Evolutionary conservation across 2,329 filamentous ascomycete species (phyloP), one percentile per base, ranked within the genome.

Genomic region (Colletotrichum sp.): DNA sequence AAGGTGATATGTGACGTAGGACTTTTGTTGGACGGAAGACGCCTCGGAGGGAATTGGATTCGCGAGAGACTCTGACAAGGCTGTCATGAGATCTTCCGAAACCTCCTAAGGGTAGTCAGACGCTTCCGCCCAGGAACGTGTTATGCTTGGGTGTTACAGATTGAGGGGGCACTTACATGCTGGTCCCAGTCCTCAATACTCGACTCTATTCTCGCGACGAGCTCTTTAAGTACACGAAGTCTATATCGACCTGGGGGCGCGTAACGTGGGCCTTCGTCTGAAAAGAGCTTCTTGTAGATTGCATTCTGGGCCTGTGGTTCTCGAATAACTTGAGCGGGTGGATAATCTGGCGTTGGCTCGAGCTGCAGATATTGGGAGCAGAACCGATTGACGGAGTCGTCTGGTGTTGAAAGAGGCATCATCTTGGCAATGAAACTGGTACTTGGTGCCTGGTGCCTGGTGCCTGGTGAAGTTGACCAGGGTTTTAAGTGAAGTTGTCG

Each of bases 301-400:
- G 88, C 88, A 78, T 91, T 85, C 82, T 98, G 96, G 4, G 93
- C 90, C 5, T 87, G 84, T 13, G 91, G 86, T 32, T 90, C 87
- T 77, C 92, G 90, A 32, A 98, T 87, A 16, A 90, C 82, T 28
- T 88, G 80, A 26, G 87, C 84, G 28, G 90, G 84, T 2, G 95
- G 96, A 82, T 93, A 94, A 64, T 90, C 89, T 44, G 96, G 86
- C 9, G 88, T 83, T 1, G 88, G 86, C 63, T 96, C 92, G 4
- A 96, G 87, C 83, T 98, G 96, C 39, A 96, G 89, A 82, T 95
- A 98, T 82, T 98, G 96, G 77, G 90, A 90, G 79, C 91, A 93
- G 82, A 96, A 92, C 21, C 91, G 89, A 76, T 84, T 80, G 63
- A 88, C 65, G 13, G 64, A 55, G 21, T 65, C 64, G 16, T 65